Conservation (phyloP, 495 filamentous ascomycete genomes). For the Letharia columbiana region DNA sequence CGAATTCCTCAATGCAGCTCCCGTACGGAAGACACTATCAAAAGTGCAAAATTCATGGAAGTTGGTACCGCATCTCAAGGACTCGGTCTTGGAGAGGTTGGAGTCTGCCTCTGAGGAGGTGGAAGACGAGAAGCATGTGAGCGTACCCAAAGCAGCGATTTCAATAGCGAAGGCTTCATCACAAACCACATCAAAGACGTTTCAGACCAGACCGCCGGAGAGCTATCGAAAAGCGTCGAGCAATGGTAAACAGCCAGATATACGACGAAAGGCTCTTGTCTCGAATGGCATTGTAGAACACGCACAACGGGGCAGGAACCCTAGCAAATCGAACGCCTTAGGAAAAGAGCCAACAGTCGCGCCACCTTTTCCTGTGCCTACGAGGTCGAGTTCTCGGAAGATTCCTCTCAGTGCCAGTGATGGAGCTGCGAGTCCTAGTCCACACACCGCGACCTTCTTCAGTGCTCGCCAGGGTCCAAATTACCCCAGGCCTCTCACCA, state of each 20-base stretch:
- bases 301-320: conserved; percentile 56
- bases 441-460: conserved; percentile 39
- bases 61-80: conserved; percentile 20
- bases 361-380: conserved; percentile 86
- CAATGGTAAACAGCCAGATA: conserved; percentile 40
- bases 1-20: conserved; percentile 55
- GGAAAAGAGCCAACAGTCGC: conserved; percentile 38
- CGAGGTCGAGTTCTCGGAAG: conserved; percentile 76
- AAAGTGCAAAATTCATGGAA: conserved; percentile 29
- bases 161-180: neutral
- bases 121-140: conserved; percentile 7
- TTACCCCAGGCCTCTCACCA: conserved; percentile 25
- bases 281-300: conserved; percentile 69
- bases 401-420: conserved; percentile 65
- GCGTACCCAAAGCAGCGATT: neutral
- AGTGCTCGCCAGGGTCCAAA: conserved; percentile 31
- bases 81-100: conserved; percentile 4
- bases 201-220: conserved; percentile 3
- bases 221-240: neutral
- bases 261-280: conserved; percentile 61
- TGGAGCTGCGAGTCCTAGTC: conserved; percentile 72
- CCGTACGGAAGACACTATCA: conserved; percentile 44
- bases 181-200: conserved; percentile 18
- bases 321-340: conserved; percentile 57
- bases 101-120: conserved; percentile 8